Evolutionary conservation across 176 grass and related monocot genomes (phyloP).

Genomic region (Cocos nucifera): DNA sequence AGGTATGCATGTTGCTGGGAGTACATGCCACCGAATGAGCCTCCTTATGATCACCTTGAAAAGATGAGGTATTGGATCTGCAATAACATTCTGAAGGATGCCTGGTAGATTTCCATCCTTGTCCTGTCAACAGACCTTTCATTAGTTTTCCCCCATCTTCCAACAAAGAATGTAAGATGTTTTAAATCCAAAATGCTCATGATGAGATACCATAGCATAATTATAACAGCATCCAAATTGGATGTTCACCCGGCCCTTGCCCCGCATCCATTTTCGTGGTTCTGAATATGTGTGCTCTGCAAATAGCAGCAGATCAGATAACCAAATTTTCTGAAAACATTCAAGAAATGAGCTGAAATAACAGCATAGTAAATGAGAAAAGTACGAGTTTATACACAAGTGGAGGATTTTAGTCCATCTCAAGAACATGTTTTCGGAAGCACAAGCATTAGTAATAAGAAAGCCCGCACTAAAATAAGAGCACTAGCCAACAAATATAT

Average conservation of each 20-base stretch:
- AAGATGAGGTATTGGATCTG: slow-evolving; percentile 53
- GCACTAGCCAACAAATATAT: too few species aligned
- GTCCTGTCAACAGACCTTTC: slow-evolving; percentile 44
- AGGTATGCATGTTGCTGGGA: slow-evolving; percentile 52
- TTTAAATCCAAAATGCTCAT: not conserved
- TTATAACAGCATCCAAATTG: slow-evolving; percentile 54
- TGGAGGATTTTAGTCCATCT: too few species aligned
- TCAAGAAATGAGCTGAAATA: too few species aligned
- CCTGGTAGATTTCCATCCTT: slow-evolving; percentile 84
- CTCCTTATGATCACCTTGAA: slow-evolving; percentile 48
- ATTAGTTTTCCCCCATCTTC: too few species aligned
- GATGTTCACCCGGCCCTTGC: slow-evolving; percentile 47
- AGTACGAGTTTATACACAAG: too few species aligned
- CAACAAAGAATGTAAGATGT: not conserved
- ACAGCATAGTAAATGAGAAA: too few species aligned
- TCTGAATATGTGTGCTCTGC: slow-evolving; percentile 38
- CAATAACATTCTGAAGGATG: slow-evolving; percentile 40
- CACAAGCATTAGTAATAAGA: too few species aligned
- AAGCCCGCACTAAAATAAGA: too few species aligned
- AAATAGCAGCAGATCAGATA: slow-evolving; percentile 6
- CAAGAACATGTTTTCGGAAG: too few species aligned
- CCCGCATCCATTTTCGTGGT: slow-evolving; percentile 40
- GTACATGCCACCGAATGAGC: slow-evolving; percentile 59
- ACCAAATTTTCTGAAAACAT: too few species aligned
- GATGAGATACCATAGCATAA: slow-evolving; percentile 24